Conservation (phyloP, 495 filamentous ascomycete genomes). For the Tuber microsphaerosporum region DNA sequence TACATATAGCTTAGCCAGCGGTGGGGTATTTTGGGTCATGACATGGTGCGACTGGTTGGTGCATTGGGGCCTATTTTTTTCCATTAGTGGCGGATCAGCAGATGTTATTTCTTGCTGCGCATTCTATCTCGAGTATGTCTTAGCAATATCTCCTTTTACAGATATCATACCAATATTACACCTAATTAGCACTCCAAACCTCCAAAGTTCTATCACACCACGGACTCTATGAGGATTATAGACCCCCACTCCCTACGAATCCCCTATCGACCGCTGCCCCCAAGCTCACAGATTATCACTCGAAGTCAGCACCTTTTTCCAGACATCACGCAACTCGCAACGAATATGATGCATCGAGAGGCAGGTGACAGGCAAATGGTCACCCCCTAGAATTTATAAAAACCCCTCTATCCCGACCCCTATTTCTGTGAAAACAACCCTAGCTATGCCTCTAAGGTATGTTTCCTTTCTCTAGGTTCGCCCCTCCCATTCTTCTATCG, state of each 20-base stretch:
- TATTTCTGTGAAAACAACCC: background rate
- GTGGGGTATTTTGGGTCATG: background rate
- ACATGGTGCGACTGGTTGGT: background rate
- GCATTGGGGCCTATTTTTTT: background rate
- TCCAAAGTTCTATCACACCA: background rate
- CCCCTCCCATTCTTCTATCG: background rate
- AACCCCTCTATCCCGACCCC: background rate
- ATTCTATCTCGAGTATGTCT: background rate
- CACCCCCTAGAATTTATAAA: background rate
- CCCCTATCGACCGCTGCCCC: background rate
- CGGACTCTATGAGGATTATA: background rate
- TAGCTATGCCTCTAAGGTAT: background rate
- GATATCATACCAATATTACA: background rate
- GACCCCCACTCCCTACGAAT: background rate
- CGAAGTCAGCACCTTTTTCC: background rate
- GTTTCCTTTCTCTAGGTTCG: background rate
- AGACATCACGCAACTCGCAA: background rate
- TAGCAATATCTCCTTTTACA: background rate
- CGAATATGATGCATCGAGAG: background rate
- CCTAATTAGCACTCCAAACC: background rate
- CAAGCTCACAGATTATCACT: background rate
- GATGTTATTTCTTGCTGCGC: background rate
- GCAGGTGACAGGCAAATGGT: background rate
- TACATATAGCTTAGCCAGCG: background rate
- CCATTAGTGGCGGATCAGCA: background rate